These are phyloP conservation scores for Kwoniella europaea DNA, from an alignment of 768 basidiomycete genomes.

Conservation along the genomic window DNA sequence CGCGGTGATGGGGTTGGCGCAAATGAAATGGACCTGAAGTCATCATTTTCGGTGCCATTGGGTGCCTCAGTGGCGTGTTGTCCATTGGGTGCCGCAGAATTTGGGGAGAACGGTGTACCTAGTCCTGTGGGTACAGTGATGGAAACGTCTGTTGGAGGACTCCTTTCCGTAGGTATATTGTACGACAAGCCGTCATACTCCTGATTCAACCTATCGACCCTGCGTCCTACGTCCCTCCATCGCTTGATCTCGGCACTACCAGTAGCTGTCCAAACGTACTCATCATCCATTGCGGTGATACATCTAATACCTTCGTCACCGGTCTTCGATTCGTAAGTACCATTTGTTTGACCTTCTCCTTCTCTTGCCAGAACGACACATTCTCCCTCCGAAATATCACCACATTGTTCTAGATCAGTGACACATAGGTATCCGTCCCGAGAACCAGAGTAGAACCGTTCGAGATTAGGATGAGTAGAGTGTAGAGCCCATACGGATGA, in stretches of 20 bases:
- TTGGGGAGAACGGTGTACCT: conserved; percentile 16
- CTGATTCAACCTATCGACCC: conserved; percentile 36
- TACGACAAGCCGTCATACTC: conserved; percentile 39
- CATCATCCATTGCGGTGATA: conserved; percentile 80
- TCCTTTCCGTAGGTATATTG: conserved; percentile 8
- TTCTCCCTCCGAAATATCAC: conserved; percentile 83
- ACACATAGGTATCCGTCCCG: conserved; percentile 82
- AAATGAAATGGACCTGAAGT: conserved; percentile 50
- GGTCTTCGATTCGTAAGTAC: conserved; percentile 60
- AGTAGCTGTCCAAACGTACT: conserved; percentile 86
- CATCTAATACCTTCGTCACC: conserved; percentile 78
- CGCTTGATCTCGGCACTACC: conserved; percentile 79
- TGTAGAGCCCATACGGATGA: conserved; percentile 89
- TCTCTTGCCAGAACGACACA: conserved; percentile 76
- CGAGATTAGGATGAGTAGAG: conserved; percentile 83
- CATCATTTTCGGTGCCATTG: conserved; percentile 32
- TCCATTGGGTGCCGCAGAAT: background rate
- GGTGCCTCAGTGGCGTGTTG: background rate
- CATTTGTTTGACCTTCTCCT: conserved; percentile 33
- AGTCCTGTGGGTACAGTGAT: conserved; percentile 18
- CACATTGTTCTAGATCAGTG: conserved; percentile 83
- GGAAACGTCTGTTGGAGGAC: conserved; percentile 21
- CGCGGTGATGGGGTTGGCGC: conserved; percentile 40
- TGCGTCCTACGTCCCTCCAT: conserved; percentile 68
- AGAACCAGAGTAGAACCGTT: conserved; percentile 93